phyloP scores from a whole-genome alignment of 805 yeast genomes.

The Priceomyces fermenticarens region DNA sequence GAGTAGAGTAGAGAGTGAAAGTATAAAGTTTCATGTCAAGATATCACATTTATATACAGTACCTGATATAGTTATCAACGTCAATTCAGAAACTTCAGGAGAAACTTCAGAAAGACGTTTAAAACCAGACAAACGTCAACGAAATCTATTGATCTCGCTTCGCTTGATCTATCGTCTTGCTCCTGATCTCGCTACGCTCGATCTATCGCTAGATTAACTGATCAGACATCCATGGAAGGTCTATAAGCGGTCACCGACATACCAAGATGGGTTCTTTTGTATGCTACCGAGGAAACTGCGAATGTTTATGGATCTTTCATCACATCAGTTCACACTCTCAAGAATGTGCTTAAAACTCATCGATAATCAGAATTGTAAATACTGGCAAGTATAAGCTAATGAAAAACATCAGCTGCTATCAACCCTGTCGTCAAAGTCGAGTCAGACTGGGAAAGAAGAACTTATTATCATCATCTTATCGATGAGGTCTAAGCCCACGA shows the following conservation, averaged over 20 bases:
- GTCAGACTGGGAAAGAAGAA: slow-evolving; percentile 90
- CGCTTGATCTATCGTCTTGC: not conserved
- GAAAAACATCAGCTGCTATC: slow-evolving; percentile 45
- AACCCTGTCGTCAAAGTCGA: slow-evolving; percentile 93
- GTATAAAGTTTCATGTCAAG: too few relatives aligned
- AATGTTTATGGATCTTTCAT: slow-evolving; percentile 79
- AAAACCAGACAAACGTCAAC: too few relatives aligned
- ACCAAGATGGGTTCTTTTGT: slow-evolving; percentile 81
- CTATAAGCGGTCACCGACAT: slow-evolving; percentile 80
- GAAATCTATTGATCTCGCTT: not conserved
- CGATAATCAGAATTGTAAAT: slow-evolving; percentile 59
- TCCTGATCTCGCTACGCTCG: not conserved
- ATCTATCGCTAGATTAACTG: slow-evolving; percentile 5
- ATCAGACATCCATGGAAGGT: slow-evolving; percentile 96
- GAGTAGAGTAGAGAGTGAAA: too few relatives aligned
- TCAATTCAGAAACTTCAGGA: too few relatives aligned
- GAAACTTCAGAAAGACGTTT: too few relatives aligned
- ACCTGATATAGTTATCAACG: too few relatives aligned
- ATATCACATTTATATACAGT: too few relatives aligned
- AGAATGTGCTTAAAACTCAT: slow-evolving; percentile 26
- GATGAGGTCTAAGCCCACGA: slow-evolving; percentile 18
- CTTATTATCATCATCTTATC: slow-evolving; percentile 46
- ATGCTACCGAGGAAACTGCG: slow-evolving; percentile 97
- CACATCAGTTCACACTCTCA: slow-evolving; percentile 40
- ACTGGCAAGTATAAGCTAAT: slow-evolving; percentile 88